Conservation (phyloP, 2,329 filamentous ascomycete species). For the Arthrobotrys musiformis region DNA sequence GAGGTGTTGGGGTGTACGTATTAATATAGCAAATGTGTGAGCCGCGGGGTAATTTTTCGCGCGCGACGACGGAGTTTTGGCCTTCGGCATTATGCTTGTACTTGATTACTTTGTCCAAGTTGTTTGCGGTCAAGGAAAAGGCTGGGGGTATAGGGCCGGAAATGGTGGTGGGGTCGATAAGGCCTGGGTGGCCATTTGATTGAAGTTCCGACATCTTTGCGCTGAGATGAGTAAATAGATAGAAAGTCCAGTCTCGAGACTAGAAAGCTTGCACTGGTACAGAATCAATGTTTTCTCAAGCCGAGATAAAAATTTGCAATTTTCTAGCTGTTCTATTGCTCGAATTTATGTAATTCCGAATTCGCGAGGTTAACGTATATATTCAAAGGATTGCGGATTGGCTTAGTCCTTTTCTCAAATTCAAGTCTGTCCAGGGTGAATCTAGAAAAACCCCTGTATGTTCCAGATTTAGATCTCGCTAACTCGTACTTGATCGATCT, state of each 20-base stretch:
- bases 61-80: background rate
- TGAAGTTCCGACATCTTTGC: background rate
- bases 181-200: background rate
- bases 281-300: too few relatives aligned
- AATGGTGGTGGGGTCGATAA: slow-evolving; percentile 20
- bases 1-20: slow-evolving; percentile 58
- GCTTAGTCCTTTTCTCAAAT: too few relatives aligned
- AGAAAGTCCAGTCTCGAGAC: background rate
- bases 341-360: too few relatives aligned
- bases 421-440: too few relatives aligned
- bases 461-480: background rate
- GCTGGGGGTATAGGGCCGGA: slow-evolving; percentile 14
- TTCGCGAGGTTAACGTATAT: too few relatives aligned
- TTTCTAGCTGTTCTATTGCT: too few relatives aligned
- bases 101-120: slow-evolving; percentile 2
- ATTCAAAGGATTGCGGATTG: too few relatives aligned
- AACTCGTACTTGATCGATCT: background rate
- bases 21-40: slow-evolving; percentile 21
- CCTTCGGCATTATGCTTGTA: background rate
- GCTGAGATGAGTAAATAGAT: background rate
- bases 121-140: background rate
- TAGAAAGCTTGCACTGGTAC: too few relatives aligned
- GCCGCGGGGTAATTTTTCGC: background rate
- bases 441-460: too few relatives aligned
- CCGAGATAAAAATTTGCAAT: too few relatives aligned